phyloP scores from a whole-genome alignment of 2,329 filamentous ascomycete species.

The Fusarium brachygibbosum region DNA sequence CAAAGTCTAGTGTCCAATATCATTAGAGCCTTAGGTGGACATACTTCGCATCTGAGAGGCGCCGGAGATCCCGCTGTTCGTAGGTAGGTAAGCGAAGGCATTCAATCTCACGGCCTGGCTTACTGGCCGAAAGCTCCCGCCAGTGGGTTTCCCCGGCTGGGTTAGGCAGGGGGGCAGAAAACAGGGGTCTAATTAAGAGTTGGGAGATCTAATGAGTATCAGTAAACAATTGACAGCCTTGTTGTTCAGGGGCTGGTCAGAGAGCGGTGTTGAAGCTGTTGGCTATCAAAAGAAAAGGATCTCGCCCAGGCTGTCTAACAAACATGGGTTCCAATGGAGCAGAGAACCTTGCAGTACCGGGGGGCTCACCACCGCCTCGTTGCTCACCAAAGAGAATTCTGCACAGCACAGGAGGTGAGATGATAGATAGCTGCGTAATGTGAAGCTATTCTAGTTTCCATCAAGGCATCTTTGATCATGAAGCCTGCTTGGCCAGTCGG shows the following conservation, averaged over 20 bases:
- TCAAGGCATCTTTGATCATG: conserved; percentile 14
- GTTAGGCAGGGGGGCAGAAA: conserved; percentile 30
- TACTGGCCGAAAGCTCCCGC: conserved; percentile 39
- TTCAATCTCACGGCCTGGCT: conserved; percentile 33
- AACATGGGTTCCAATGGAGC: not conserved
- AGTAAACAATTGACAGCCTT: conserved; percentile 22
- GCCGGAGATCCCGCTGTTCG: conserved; percentile 38
- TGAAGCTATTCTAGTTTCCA: conserved; percentile 14
- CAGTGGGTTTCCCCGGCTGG: conserved; percentile 44
- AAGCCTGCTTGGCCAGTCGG: conserved; percentile 45
- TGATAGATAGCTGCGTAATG: conserved; percentile 25
- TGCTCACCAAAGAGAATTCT: conserved; percentile 15
- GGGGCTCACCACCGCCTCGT: conserved; percentile 27
- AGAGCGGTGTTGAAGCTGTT: conserved; percentile 25
- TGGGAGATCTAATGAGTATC: conserved; percentile 41
- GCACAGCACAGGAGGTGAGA: conserved; percentile 24
- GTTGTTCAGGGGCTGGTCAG: conserved; percentile 26
- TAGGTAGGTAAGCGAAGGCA: conserved; percentile 35
- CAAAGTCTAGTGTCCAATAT: conserved; percentile 16
- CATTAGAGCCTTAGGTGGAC: conserved; percentile 39
- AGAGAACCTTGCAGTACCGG: not conserved
- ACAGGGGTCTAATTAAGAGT: conserved; percentile 39
- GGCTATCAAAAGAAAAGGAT: not conserved
- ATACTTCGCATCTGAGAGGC: conserved; percentile 37
- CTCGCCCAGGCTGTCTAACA: not conserved